A percentile compares a stretch with the other conserved stretches of the same genome.
Evolutionary conservation across 2,329 filamentous ascomycete genomes (phyloP).

Genomic region (Aureobasidium zeae): DNA sequence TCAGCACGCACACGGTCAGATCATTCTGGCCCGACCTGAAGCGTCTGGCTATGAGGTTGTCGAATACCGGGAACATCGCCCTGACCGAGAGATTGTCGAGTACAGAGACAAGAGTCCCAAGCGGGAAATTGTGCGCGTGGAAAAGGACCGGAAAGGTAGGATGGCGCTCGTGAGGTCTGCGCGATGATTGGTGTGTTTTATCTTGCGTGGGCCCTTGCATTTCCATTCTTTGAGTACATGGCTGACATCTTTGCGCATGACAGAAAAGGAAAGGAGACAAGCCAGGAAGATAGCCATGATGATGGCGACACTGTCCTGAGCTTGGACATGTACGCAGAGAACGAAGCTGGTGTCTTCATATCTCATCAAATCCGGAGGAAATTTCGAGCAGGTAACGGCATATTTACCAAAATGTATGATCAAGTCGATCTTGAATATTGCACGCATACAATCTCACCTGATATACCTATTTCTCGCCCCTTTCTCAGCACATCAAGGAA

Average conservation of each 20-base stretch:
- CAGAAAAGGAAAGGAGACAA: constrained; percentile 31
- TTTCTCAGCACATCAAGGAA: too few relatives aligned
- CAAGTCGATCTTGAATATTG: too few relatives aligned
- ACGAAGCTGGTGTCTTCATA: background rate
- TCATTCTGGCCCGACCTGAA: constrained; percentile 32
- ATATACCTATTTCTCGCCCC: too few relatives aligned
- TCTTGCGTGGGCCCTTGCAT: constrained; percentile 4
- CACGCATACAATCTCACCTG: too few relatives aligned
- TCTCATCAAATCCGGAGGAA: too few relatives aligned
- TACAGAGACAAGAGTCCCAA: constrained; percentile 34
- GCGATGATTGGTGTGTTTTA: constrained; percentile 40
- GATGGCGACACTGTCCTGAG: constrained; percentile 34
- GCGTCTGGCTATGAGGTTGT: constrained; percentile 38
- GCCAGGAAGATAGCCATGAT: constrained; percentile 37
- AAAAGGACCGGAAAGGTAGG: constrained; percentile 94
- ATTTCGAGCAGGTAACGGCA: too few relatives aligned
- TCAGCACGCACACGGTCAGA: constrained; percentile 23
- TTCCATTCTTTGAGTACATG: background rate
- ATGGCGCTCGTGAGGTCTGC: constrained; percentile 75
- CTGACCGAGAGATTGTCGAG: constrained; percentile 50
- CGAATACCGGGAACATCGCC: constrained; percentile 45
- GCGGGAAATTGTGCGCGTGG: constrained; percentile 57
- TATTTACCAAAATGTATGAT: too few relatives aligned
- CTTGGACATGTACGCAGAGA: background rate
- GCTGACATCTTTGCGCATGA: background rate